Conservation (phyloP, 306 rosid species). For the Carpinus fangiana region DNA sequence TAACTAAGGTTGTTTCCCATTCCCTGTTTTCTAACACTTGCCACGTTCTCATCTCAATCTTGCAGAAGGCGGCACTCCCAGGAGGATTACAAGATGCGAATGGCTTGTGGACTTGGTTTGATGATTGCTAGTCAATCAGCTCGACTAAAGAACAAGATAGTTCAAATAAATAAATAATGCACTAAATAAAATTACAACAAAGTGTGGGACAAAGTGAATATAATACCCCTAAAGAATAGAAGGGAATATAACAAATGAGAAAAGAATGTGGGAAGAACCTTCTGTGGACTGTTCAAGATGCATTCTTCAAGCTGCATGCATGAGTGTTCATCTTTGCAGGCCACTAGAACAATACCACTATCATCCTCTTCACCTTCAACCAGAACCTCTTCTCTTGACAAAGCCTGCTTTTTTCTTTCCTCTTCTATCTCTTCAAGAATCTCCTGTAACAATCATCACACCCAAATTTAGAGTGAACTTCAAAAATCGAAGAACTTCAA, state of each 20-base stretch:
- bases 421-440: slow-evolving; percentile 93
- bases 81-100: not conserved
- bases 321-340: slow-evolving; percentile 93
- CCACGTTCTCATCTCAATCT: not conserved
- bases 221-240: slow-evolving; percentile 1
- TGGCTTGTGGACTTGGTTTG: not conserved
- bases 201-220: slow-evolving; percentile 5
- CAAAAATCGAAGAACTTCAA: slow-evolving; percentile 22
- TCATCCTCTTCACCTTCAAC: slow-evolving; percentile 51
- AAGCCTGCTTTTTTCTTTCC: slow-evolving; percentile 58
- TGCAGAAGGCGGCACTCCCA: not conserved
- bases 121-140: slow-evolving; percentile 4
- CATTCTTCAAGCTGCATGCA: slow-evolving; percentile 92
- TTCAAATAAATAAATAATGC: not conserved
- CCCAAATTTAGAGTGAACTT: slow-evolving; percentile 28
- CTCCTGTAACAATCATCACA: slow-evolving; percentile 54
- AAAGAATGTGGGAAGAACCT: slow-evolving; percentile 44
- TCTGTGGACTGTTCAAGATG: slow-evolving; percentile 55
- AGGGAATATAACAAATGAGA: slow-evolving; percentile 4
- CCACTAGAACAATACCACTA: slow-evolving; percentile 79
- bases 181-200: not conserved
- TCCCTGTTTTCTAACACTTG: not conserved
- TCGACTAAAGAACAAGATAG: slow-evolving; percentile 7
- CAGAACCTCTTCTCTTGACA: slow-evolving; percentile 46
- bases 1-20: not conserved